A percentile compares a stretch with the other conserved stretches of the same genome.
These are phyloP conservation scores for Penicillium decumbens DNA, from an alignment of 2,329 filamentous ascomycete genomes.

Conservation along the genomic window DNA sequence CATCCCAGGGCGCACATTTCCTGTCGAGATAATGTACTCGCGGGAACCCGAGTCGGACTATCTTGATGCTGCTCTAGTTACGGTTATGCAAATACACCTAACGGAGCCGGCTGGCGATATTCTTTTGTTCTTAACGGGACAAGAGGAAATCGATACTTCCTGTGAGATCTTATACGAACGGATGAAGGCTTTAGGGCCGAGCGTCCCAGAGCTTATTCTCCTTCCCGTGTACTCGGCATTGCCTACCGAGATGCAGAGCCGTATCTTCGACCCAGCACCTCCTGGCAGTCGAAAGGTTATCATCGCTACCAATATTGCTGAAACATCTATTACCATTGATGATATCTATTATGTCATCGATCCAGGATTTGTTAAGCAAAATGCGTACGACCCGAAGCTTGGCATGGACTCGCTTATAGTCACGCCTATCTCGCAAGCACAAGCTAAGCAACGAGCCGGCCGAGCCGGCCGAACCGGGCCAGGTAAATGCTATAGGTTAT, in stretches of 20 bases:
- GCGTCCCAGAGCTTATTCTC: conserved; percentile 85
- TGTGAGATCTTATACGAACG: conserved; percentile 90
- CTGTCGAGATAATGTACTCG: conserved; percentile 93
- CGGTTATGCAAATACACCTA: conserved; percentile 98
- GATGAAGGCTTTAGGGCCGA: conserved; percentile 90
- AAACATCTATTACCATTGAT: conserved; percentile 96
- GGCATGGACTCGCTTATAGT: conserved; percentile 97
- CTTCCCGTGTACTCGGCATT: conserved; percentile 94
- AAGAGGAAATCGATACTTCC: conserved; percentile 94
- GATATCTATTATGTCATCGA: conserved; percentile 97
- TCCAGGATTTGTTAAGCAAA: conserved; percentile 96
- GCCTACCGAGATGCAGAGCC: conserved; percentile 87
- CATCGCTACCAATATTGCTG: conserved; percentile 96
- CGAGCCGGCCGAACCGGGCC: conserved; percentile 91
- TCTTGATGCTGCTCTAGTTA: conserved; percentile 85
- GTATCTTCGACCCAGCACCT: conserved; percentile 90
- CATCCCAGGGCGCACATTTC: conserved; percentile 90
- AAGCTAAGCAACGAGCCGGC: conserved; percentile 89
- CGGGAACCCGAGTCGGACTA: conserved; percentile 95
- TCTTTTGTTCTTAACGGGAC: conserved; percentile 91
- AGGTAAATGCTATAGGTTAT: conserved; percentile 91
- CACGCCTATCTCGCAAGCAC: conserved; percentile 92
- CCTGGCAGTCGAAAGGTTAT: conserved; percentile 85
- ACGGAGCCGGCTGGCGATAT: conserved; percentile 92
- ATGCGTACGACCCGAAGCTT: conserved; percentile 91